These are phyloP conservation scores for Scheffersomyces spartinae DNA, from an alignment of 805 yeast genomes.

Conservation along the genomic window DNA sequence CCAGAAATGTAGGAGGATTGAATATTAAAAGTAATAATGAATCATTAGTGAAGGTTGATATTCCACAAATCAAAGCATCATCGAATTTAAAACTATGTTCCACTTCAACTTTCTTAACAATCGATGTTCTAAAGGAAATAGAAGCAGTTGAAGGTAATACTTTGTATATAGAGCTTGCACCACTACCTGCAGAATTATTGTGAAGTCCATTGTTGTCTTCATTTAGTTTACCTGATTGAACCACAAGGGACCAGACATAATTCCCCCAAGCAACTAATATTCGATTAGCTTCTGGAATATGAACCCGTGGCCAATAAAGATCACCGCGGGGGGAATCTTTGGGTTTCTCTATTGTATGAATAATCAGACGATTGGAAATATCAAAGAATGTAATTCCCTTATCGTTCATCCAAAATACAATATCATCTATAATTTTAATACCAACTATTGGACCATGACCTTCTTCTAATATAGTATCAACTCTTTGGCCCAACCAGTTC, in stretches of 20 bases:
- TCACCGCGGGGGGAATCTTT: conserved; percentile 53
- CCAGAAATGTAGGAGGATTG: conserved; percentile 31
- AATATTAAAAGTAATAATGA: conserved; percentile 50
- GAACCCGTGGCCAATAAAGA: conserved; percentile 72
- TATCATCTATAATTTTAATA: conserved; percentile 48
- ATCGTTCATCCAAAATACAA: conserved; percentile 78
- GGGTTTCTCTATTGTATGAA: conserved; percentile 49
- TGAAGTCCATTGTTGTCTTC: conserved; percentile 2
- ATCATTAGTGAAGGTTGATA: conserved; percentile 66
- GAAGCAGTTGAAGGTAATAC: conserved; percentile 44
- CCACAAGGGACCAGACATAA: conserved; percentile 58
- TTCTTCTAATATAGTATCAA: conserved; percentile 52
- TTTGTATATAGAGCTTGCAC: conserved; percentile 4
- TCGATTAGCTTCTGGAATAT: conserved; percentile 51
- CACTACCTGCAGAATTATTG: background rate
- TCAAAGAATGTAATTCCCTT: conserved; percentile 65
- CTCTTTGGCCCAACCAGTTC: conserved; percentile 81
- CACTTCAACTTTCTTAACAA: conserved; percentile 33
- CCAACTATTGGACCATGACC: conserved; percentile 63
- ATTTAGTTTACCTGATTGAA: conserved; percentile 11
- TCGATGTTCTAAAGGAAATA: conserved; percentile 35
- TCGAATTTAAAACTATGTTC: conserved; percentile 38
- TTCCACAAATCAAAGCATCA: conserved; percentile 59
- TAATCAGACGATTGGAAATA: conserved; percentile 33
- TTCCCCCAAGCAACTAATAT: conserved; percentile 77